Evolutionary conservation across 305 asterid genomes (phyloP).

Genomic region (Fraxinus dipetala): DNA sequence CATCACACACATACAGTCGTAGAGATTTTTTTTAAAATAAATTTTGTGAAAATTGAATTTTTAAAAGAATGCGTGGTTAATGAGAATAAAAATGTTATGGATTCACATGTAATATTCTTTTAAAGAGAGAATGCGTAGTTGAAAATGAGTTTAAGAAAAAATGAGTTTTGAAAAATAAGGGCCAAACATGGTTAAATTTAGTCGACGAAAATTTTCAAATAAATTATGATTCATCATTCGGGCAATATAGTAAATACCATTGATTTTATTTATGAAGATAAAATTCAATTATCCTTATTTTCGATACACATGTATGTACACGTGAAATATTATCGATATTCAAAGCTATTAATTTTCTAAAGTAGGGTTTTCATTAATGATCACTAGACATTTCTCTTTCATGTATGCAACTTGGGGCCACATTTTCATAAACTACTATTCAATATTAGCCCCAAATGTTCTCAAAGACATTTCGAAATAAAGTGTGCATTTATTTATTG

Average conservation of each 20-base stretch:
- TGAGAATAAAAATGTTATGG: neutral
- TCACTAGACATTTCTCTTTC: neutral
- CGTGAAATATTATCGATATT: neutral
- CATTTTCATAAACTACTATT: neutral
- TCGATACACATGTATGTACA: neutral
- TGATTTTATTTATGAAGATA: neutral
- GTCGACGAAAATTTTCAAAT: neutral
- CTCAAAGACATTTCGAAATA: neutral
- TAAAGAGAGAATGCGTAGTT: neutral
- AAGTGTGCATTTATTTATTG: neutral
- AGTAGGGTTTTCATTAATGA: neutral
- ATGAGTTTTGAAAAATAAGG: neutral
- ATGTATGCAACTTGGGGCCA: neutral
- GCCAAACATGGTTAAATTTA: neutral
- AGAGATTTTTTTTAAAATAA: neutral
- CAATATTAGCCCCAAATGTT: neutral
- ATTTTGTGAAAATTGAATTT: neutral
- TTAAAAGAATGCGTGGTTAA: neutral
- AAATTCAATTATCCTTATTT: neutral
- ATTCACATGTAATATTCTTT: neutral
- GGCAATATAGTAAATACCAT: neutral
- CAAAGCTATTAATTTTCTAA: neutral
- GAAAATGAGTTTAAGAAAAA: too few species aligned
- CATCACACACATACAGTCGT: neutral
- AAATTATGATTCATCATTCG: neutral